Conservation (phyloP, 2,329 filamentous ascomycete genomes). For the Penicillium hordei region DNA sequence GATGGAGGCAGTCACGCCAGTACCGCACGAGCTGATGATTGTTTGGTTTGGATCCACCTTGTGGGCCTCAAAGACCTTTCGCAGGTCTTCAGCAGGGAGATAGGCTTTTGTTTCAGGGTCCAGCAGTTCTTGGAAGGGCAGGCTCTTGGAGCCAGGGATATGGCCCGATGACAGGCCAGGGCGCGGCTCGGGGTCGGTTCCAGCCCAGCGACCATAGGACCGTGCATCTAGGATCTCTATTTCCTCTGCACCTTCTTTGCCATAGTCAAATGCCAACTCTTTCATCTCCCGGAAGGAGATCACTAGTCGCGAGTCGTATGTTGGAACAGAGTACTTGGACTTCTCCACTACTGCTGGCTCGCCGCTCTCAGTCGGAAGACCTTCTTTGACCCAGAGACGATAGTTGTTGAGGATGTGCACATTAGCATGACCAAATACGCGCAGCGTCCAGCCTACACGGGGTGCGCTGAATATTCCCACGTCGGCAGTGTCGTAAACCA, state of each 20-base stretch:
- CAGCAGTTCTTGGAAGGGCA: constrained; percentile 77
- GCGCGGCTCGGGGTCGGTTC: constrained; percentile 80
- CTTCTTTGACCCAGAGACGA: constrained; percentile 84
- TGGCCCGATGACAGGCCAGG: constrained; percentile 85
- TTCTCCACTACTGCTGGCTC: constrained; percentile 40
- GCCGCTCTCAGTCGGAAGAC: constrained; percentile 78
- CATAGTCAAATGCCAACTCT: constrained; percentile 70
- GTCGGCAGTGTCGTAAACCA: constrained; percentile 91
- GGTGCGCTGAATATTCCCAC: constrained; percentile 92
- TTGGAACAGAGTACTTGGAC: constrained; percentile 52
- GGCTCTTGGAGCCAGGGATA: constrained; percentile 80
- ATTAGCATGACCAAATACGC: constrained; percentile 80
- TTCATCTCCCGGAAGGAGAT: constrained; percentile 80
- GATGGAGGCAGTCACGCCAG: constrained; percentile 88
- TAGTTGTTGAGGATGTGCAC: constrained; percentile 97
- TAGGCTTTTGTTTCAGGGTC: constrained; percentile 81
- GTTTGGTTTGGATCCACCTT: constrained; percentile 76
- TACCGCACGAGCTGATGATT: constrained; percentile 86
- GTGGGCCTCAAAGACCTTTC: constrained; percentile 73
- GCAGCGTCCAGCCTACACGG: constrained; percentile 88
- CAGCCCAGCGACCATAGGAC: constrained; percentile 74
- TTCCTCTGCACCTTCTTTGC: constrained; percentile 79
- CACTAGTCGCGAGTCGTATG: constrained; percentile 64
- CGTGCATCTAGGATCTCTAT: constrained; percentile 89
- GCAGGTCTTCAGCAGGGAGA: constrained; percentile 68